phyloP scores from a whole-genome alignment of 139 green algal species.

The Chlorella sp. region DNA sequence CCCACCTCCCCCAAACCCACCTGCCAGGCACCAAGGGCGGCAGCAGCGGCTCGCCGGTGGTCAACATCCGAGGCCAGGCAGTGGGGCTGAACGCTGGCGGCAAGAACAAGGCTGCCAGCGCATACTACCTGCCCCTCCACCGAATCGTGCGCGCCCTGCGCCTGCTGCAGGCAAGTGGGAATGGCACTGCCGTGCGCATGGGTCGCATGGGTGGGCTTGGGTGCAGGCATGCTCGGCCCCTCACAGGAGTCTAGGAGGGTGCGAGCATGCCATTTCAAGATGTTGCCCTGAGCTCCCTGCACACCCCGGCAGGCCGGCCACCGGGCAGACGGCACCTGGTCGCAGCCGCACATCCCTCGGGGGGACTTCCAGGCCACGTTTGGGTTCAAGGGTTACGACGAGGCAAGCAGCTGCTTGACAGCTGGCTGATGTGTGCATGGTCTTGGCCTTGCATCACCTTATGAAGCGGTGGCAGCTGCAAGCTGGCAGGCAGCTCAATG shows the following conservation, averaged over 20 bases:
- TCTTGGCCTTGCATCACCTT: too few relatives aligned
- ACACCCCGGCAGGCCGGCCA: conserved; percentile 4
- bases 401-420: conserved; percentile 45
- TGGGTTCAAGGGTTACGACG: conserved; percentile 94
- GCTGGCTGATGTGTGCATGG: too few relatives aligned
- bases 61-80: conserved; percentile 81
- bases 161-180: conserved; percentile 61
- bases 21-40: conserved; percentile 84
- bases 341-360: conserved; percentile 56
- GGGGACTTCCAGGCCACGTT: conserved; percentile 88
- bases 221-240: too few relatives aligned
- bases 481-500: too few relatives aligned
- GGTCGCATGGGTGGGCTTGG: too few relatives aligned
- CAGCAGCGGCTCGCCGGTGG: conserved; percentile 76
- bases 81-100: conserved; percentile 92
- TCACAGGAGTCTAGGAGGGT: too few relatives aligned
- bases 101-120: conserved; percentile 86
- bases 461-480: too few relatives aligned
- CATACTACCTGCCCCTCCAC: conserved; percentile 93
- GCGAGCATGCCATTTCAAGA: too few relatives aligned
- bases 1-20: too few relatives aligned
- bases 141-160: conserved; percentile 82
- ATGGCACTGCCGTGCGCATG: too few relatives aligned
- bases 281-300: too few relatives aligned
- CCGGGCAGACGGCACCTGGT: not conserved